Base-by-base conservation (phyloP, 176 grass and related monocot species). In the Calamus simplicifolius region DNA sequence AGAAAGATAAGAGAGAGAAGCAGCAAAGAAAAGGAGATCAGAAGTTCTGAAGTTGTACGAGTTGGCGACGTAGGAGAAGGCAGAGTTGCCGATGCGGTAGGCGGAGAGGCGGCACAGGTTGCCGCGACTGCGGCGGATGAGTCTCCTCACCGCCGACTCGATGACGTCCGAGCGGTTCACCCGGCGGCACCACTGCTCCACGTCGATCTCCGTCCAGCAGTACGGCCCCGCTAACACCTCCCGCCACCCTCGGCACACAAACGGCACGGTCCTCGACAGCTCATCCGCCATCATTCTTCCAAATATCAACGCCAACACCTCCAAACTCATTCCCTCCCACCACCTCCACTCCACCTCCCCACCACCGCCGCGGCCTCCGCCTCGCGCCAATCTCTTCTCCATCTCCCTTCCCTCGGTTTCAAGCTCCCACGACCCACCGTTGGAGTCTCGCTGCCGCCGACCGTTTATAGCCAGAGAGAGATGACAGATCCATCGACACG, bases 101-200 rank as follows among this genome's bases (percentile, higher is more conserved):
- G 23, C 85, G 16, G 72, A 88, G 59, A 88, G 85, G 53, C 68
- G 73, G 5, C 63, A 71, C 50, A 83, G 52, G 27, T 31, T 78
- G 54, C 79, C 79, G 16, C 62, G 53, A 25, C 79, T 59, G 27
- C 72, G 71, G 59, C 75, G 62, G 19, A 82, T 63, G 63, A 88
- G 68, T 3, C 58, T 68, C 25, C 75, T 79, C 29, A 88, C 63
- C 52, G 66, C 75, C 54, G 67, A 55, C 58, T 82, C 79, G 71
- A 77, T 73, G 58, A 26, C 70, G 67, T 66, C 58, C 30, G 71
- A 51, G 71, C 71, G 61, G 49, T 79, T 70, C 48, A 88, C 63
- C 57, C 85, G 85, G 63, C 72, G 85, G 71, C 85, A 88, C 79
- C 85, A 88, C 23, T 63, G 58, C 58, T 88, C 85, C 19, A 88